phyloP scores from a whole-genome alignment of 805 yeast species.

The Monosporozyma unispora region DNA sequence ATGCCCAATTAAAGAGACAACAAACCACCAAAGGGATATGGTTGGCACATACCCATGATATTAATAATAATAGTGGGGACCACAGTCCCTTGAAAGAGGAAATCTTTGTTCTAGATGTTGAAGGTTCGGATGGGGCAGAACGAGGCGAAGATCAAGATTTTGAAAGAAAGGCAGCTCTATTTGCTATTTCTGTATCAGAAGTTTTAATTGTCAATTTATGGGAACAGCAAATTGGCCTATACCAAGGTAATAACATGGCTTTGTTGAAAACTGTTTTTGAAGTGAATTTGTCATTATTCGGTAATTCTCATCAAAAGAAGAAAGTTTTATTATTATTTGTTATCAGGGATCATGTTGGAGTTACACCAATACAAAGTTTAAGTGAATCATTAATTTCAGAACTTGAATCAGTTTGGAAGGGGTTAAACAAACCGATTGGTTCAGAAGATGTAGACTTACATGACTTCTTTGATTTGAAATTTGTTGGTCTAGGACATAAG shows the following conservation, averaged over 20 bases:
- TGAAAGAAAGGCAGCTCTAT: constrained; percentile 91
- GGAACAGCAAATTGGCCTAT: constrained; percentile 95
- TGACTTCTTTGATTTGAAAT: constrained; percentile 80
- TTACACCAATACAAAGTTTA: constrained; percentile 69
- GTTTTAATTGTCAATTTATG: constrained; percentile 85
- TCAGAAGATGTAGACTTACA: constrained; percentile 37
- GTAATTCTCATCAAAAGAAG: constrained; percentile 41
- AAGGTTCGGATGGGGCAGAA: constrained; percentile 97
- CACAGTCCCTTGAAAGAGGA: neutral
- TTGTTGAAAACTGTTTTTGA: constrained; percentile 91
- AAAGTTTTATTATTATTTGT: constrained; percentile 74
- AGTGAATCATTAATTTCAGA: constrained; percentile 62
- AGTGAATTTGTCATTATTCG: constrained; percentile 81
- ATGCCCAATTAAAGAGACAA: constrained; percentile 61
- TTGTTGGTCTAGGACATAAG: constrained; percentile 79
- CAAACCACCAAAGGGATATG: constrained; percentile 88
- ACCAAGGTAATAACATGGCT: constrained; percentile 97
- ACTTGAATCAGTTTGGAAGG: constrained; percentile 68
- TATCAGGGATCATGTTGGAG: constrained; percentile 84
- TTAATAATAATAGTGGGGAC: constrained; percentile 21
- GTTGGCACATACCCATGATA: constrained; percentile 50
- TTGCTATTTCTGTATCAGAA: constrained; percentile 88
- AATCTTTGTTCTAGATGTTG: constrained; percentile 89
- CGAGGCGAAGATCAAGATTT: constrained; percentile 98
- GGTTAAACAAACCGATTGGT: constrained; percentile 63